Conservation (phyloP, 2,329 filamentous ascomycete genomes). For the Ophiostoma ips region DNA sequence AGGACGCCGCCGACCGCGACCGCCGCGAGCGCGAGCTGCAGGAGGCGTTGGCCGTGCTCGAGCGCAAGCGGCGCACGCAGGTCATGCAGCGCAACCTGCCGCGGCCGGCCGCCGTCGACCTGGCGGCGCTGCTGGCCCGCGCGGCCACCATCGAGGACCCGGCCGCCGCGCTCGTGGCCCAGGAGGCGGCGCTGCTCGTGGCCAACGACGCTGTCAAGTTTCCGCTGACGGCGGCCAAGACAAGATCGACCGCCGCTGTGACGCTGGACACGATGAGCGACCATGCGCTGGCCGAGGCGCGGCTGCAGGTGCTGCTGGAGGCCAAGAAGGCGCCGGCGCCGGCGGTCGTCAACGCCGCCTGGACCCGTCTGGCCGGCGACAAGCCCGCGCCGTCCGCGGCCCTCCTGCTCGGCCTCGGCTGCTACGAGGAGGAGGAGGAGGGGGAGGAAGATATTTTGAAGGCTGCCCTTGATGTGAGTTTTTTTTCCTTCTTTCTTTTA, state of each 20-base stretch:
- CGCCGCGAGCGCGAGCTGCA: conserved; percentile 59
- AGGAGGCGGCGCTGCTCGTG: conserved; percentile 66
- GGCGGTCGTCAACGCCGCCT: not conserved
- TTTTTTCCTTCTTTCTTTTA: too few species aligned
- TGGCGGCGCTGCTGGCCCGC: conserved; percentile 50
- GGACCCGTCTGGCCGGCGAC: conserved; percentile 17
- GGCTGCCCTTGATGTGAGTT: not conserved
- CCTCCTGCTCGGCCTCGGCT: conserved; percentile 64
- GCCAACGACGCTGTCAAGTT: conserved; percentile 68
- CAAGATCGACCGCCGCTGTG: conserved; percentile 40
- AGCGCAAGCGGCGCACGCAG: conserved; percentile 73
- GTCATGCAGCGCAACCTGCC: conserved; percentile 81
- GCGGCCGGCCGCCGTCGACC: conserved; percentile 58
- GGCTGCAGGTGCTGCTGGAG: conserved; percentile 63
- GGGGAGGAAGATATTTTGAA: conserved; percentile 21
- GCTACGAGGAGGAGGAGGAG: conserved; percentile 62
- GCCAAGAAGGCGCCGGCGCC: conserved; percentile 31
- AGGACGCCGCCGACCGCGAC: conserved; percentile 59
- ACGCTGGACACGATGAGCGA: conserved; percentile 56
- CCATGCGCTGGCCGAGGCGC: conserved; percentile 56
- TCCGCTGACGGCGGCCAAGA: conserved; percentile 52
- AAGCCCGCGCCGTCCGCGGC: conserved; percentile 16
- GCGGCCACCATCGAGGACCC: conserved; percentile 49
- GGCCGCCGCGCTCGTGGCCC: conserved; percentile 54
- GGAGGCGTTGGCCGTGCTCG: conserved; percentile 53